These are phyloP conservation scores for Candida sojae DNA, from an alignment of 1,139 yeast species.

Conservation along the genomic window DNA sequence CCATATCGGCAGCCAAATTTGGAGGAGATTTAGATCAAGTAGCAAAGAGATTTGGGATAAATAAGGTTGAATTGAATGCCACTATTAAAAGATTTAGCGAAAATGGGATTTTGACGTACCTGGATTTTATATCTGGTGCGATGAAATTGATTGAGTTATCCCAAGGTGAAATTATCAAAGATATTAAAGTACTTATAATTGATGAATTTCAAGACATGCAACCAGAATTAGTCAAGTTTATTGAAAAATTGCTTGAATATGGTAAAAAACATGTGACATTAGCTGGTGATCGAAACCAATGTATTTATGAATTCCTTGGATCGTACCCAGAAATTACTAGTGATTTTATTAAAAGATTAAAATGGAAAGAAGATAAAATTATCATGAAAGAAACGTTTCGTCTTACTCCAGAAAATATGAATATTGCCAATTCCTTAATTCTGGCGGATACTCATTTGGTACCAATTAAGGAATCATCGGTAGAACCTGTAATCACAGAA, in stretches of 20 bases:
- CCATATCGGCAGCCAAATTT: slow-evolving; percentile 34
- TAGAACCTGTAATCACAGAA: slow-evolving; percentile 33
- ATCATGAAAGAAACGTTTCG: slow-evolving; percentile 55
- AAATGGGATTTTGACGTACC: slow-evolving; percentile 39
- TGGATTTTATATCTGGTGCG: slow-evolving; percentile 37
- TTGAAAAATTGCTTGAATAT: slow-evolving; percentile 37
- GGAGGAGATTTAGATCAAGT: slow-evolving; percentile 28
- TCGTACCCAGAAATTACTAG: slow-evolving; percentile 38
- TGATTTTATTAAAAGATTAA: slow-evolving; percentile 25
- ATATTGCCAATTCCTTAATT: slow-evolving; percentile 34
- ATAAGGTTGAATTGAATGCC: slow-evolving; percentile 22
- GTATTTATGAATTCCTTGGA: slow-evolving; percentile 69
- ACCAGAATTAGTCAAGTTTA: slow-evolving; percentile 47
- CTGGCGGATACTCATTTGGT: slow-evolving; percentile 7
- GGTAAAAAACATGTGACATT: slow-evolving; percentile 54
- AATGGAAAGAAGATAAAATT: slow-evolving; percentile 25
- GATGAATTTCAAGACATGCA: slow-evolving; percentile 81
- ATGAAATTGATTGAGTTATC: slow-evolving; percentile 25
- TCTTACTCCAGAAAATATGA: slow-evolving; percentile 56
- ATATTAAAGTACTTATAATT: slow-evolving; percentile 48
- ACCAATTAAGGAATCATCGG: slow-evolving; percentile 23
- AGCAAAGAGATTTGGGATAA: slow-evolving; percentile 23
- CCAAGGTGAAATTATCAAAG: slow-evolving; percentile 20
- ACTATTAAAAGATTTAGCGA: slow-evolving; percentile 23
- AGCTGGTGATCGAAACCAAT: slow-evolving; percentile 76